Evolutionary conservation across 2,329 filamentous ascomycete species (phyloP).

Genomic region (Alternaria angustiovoidea): DNA sequence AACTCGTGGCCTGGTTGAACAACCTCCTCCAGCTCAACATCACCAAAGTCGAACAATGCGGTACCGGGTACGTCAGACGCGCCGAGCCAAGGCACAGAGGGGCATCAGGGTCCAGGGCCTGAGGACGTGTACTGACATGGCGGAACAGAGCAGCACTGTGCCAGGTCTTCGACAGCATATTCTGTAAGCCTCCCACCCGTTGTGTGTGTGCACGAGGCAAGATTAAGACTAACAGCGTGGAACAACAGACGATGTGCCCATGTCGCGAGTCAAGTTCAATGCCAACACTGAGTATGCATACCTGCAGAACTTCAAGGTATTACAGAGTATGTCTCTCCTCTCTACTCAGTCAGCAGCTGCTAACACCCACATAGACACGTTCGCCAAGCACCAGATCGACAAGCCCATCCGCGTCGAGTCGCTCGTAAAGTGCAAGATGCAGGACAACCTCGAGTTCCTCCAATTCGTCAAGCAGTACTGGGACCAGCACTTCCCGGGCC

Average conservation of each 20-base stretch:
- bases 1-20: conserved; percentile 96
- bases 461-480: conserved; percentile 97
- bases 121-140: conserved; percentile 28
- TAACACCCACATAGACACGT: too few species aligned
- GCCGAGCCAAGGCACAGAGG: conserved; percentile 14
- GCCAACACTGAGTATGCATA: conserved; percentile 97
- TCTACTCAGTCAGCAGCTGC: too few species aligned
- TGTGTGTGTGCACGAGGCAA: background rate
- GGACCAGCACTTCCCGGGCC: conserved; percentile 97
- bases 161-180: conserved; percentile 98
- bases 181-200: conserved; percentile 61
- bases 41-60: conserved; percentile 98
- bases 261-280: conserved; percentile 97
- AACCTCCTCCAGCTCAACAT: conserved; percentile 97
- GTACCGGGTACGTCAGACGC: conserved; percentile 79
- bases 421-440: conserved; percentile 99
- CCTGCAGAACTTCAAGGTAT: conserved; percentile 96
- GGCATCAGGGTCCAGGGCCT: conserved; percentile 12
- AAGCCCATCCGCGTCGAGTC: conserved; percentile 87
- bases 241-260: conserved; percentile 78
- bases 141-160: conserved; percentile 82
- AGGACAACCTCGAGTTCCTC: conserved; percentile 98
- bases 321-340: conserved; percentile 76
- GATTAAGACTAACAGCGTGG: conserved; percentile 15
- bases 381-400: conserved; percentile 86